Evolutionary conservation across 805 yeast species (phyloP).

Genomic region (Debaryomyces hansenii): DNA sequence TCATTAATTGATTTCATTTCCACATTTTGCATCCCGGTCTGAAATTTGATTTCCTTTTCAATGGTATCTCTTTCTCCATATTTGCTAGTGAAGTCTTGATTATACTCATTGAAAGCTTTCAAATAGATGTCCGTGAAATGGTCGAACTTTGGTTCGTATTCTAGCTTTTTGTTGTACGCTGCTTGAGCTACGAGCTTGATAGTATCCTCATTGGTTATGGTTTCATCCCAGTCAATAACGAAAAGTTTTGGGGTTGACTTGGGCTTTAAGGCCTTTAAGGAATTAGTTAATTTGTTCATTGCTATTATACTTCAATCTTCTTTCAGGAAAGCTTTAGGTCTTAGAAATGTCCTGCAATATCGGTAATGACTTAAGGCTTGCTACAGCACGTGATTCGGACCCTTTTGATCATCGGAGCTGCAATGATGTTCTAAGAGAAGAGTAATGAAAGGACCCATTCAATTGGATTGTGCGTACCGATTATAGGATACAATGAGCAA

Average conservation of each 20-base stretch:
- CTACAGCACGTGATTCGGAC: too few relatives aligned
- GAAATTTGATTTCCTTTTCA: constrained; percentile 45
- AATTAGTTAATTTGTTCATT: background rate
- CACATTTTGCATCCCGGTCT: constrained; percentile 41
- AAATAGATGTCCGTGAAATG: constrained; percentile 47
- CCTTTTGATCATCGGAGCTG: too few relatives aligned
- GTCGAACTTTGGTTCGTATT: constrained; percentile 36
- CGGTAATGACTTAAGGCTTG: too few relatives aligned
- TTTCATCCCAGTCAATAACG: constrained; percentile 68
- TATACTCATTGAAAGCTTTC: constrained; percentile 33
- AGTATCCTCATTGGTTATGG: constrained; percentile 58
- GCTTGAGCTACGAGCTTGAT: constrained; percentile 50
- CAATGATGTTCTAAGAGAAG: too few relatives aligned
- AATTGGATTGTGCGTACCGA: too few relatives aligned
- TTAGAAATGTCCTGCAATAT: too few relatives aligned
- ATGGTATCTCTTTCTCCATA: constrained; percentile 28
- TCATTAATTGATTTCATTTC: constrained; percentile 51
- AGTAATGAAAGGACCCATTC: too few relatives aligned
- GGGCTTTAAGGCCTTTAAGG: background rate
- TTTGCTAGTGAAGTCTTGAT: constrained; percentile 14
- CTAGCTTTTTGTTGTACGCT: constrained; percentile 40
- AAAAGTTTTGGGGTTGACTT: constrained; percentile 15
- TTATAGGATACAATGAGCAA: too few relatives aligned
- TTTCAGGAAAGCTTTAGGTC: too few relatives aligned
- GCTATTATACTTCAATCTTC: background rate